Evolutionary conservation across 768 basidiomycete species (phyloP), one percentile per base, ranked within the genome.

Genomic region (Dacryopinax spathularia): DNA sequence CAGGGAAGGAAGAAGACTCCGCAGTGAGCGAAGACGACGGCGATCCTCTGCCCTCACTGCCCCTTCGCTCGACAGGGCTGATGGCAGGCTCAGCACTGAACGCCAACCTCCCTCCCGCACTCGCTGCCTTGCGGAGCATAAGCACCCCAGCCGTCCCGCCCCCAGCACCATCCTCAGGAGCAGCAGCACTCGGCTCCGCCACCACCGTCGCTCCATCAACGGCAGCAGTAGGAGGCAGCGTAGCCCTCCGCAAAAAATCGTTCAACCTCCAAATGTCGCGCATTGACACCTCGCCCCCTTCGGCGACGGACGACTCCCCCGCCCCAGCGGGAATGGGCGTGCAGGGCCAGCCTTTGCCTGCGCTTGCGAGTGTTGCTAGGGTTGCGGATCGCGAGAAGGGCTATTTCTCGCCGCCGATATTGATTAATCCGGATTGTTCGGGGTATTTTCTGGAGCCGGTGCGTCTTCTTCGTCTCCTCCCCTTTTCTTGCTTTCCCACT

Each of bases 381-480:
- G 39, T 44, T 25, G 48, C 39, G 33, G 41, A 43, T 1, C 25
- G 31, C 12, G 34, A 34, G 27, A 43, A 48, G 60, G 31, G 60
- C 63, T 41, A 69, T 18, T 41, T 41, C 39, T 41, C 70, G 13
- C 66, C 69, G 33, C 71, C 75, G 0, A 71, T 74, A 35, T 72
- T 94, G 56, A 74, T 80, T 34, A 90, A 93, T 70, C 77, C 87
- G 15, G 86, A 86, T 69, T 98, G 96, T 74, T 95, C 93, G 0
- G 94, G 93, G 7, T 99, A 99, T 73, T 98, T 97, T 71, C 84
- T 97, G 44, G 95, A 98, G 72, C 92, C 93, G 34, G 91, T 96
- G 69, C 68, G 89, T 79, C 7, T 22, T 22, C 64, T 56, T 34
- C 41, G 13, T n/a, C 13, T 27, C 12, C 18, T 31, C 44, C 60